phyloP scores from a whole-genome alignment of 768 basidiomycete species.

The Fomitopsis serialis region DNA sequence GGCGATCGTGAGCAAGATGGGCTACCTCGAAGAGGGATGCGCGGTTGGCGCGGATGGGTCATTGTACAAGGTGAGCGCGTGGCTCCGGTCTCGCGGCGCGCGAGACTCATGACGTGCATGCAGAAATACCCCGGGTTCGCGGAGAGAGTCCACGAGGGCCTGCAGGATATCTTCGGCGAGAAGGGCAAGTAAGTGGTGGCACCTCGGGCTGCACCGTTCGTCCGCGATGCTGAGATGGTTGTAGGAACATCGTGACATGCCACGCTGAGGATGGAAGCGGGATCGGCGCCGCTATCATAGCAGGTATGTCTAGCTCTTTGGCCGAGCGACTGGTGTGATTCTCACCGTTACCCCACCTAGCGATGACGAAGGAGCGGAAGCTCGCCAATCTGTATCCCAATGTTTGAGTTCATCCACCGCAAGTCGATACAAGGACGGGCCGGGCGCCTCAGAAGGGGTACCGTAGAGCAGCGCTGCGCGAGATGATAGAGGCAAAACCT shows the following conservation, averaged over 20 bases:
- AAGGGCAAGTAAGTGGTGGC: constrained; percentile 69
- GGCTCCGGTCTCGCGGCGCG: too few species aligned
- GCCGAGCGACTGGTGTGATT: too few species aligned
- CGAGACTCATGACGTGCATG: too few species aligned
- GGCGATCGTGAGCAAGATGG: constrained; percentile 93
- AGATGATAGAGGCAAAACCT: not conserved
- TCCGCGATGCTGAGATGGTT: not conserved
- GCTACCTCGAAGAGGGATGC: constrained; percentile 87
- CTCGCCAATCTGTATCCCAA: constrained; percentile 53
- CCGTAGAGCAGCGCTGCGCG: too few species aligned
- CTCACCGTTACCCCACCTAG: constrained; percentile 30
- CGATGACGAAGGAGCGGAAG: constrained; percentile 86
- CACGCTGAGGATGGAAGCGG: constrained; percentile 92
- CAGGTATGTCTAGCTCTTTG: constrained; percentile 41
- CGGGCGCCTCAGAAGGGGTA: not conserved
- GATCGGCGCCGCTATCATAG: constrained; percentile 95
- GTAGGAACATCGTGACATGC: constrained; percentile 66
- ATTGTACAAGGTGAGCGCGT: constrained; percentile 77
- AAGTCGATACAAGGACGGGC: too few species aligned
- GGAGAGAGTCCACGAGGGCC: constrained; percentile 86
- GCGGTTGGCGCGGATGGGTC: constrained; percentile 89
- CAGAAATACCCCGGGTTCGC: constrained; percentile 98
- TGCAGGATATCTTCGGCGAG: constrained; percentile 94
- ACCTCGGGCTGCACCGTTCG: not conserved
- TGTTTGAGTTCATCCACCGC: constrained; percentile 26